phyloP scores from a whole-genome alignment of 352 stramenopile genomes.

The Phytophthora cactorum region DNA sequence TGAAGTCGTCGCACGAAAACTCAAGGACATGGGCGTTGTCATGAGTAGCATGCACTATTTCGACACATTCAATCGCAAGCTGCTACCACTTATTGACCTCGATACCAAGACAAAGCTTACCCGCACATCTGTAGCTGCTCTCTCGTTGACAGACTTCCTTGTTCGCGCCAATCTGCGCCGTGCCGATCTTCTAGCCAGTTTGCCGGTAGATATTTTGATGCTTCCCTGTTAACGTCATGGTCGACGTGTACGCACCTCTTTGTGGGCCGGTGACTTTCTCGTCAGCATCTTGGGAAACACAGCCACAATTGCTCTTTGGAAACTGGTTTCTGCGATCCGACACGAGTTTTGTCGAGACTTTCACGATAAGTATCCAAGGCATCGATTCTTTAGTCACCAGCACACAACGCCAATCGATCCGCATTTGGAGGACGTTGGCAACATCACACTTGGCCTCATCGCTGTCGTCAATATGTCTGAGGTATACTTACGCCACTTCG shows the following conservation, averaged over 20 bases:
- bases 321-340: too few species aligned
- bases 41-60: slow-evolving; percentile 40
- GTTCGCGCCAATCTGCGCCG: slow-evolving; percentile 34
- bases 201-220: slow-evolving; percentile 30
- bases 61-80: slow-evolving; percentile 27
- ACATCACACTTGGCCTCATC: slow-evolving; percentile 23
- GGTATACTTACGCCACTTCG: slow-evolving; percentile 40
- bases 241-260: too few species aligned
- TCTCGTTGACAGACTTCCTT: slow-evolving; percentile 39
- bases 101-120: slow-evolving; percentile 13
- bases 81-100: slow-evolving; percentile 31
- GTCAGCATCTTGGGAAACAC: too few species aligned
- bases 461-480: slow-evolving; percentile 33
- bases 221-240: too few species aligned
- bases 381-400: slow-evolving; percentile 39
- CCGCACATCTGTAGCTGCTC: slow-evolving; percentile 8
- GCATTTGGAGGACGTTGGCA: slow-evolving; percentile 32
- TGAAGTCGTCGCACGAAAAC: slow-evolving; percentile 33
- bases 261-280: too few species aligned
- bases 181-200: slow-evolving; percentile 28
- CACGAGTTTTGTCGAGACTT: too few species aligned
- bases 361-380: slow-evolving; percentile 22
- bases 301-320: too few species aligned
- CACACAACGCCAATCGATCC: slow-evolving; percentile 7
- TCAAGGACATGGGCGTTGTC: slow-evolving; percentile 34